Conservation (phyloP, 1,284 basidiomycete genomes). For the Pterulicium gracile region DNA sequence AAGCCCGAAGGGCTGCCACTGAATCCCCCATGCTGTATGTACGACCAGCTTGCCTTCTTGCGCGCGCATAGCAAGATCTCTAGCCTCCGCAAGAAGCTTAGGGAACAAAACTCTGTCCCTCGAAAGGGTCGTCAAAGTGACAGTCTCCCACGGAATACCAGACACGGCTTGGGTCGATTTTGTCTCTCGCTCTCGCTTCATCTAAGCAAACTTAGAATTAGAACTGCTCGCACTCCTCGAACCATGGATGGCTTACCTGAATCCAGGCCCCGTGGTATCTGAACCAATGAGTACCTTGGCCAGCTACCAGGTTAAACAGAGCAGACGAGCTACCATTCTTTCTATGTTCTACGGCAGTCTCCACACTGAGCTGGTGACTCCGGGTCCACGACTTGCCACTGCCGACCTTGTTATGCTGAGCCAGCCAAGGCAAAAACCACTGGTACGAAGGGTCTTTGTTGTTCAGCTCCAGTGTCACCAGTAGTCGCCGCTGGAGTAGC, state of each 20-base stretch:
- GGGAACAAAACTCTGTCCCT: constrained; percentile 79
- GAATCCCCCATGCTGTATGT: constrained; percentile 92
- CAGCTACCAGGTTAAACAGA: constrained; percentile 88
- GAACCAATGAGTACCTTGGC: constrained; percentile 92
- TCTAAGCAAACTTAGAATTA: constrained; percentile 31
- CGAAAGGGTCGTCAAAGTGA: constrained; percentile 89
- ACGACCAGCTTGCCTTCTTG: constrained; percentile 95
- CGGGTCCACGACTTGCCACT: constrained; percentile 41
- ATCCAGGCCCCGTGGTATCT: constrained; percentile 90
- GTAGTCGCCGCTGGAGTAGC: constrained; percentile 78
- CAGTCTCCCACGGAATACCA: constrained; percentile 95
- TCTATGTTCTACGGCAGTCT: constrained; percentile 82
- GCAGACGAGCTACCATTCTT: constrained; percentile 84
- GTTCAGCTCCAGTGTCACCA: constrained; percentile 93
- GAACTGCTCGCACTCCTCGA: constrained; percentile 6
- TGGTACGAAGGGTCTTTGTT: constrained; percentile 93
- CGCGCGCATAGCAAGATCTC: constrained; percentile 75
- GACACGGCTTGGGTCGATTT: constrained; percentile 88
- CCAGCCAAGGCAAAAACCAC: constrained; percentile 98
- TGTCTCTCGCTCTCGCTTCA: constrained; percentile 88
- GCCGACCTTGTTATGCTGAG: constrained; percentile 39
- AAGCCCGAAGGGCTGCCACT: constrained; percentile 95
- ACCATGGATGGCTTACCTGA: constrained; percentile 48
- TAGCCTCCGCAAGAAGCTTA: constrained; percentile 75
- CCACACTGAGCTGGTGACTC: constrained; percentile 90